Evolutionary conservation across 495 filamentous ascomycete genomes (phyloP).

Genomic region (Neurospora africana): DNA sequence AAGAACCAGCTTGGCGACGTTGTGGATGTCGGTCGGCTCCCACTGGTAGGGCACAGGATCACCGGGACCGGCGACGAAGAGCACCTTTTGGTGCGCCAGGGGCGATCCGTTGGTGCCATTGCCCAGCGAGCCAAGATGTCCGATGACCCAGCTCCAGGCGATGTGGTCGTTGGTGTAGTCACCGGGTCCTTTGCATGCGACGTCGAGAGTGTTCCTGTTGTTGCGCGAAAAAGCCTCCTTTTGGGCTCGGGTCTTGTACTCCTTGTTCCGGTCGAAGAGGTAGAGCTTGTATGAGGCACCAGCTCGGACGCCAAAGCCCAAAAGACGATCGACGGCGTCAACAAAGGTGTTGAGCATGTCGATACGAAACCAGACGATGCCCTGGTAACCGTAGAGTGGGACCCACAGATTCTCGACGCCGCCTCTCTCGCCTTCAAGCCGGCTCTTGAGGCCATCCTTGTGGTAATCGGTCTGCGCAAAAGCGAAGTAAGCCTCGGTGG

Average conservation of each 20-base stretch:
- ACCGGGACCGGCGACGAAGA: constrained; percentile 10
- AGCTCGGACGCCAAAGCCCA: constrained; percentile 14
- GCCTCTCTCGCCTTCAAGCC: neutral
- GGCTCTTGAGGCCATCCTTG: neutral
- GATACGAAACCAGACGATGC: constrained; percentile 16
- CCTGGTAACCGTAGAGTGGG: constrained; percentile 19
- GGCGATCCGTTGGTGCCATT: neutral
- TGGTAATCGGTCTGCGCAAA: neutral
- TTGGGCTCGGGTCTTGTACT: constrained; percentile 1
- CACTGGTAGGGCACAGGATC: constrained; percentile 12
- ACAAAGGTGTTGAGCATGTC: constrained; percentile 15
- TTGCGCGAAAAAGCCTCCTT: neutral
- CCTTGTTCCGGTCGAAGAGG: constrained; percentile 7
- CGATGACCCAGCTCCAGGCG: constrained; percentile 6
- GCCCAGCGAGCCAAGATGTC: neutral
- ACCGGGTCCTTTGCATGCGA: constrained; percentile 7
- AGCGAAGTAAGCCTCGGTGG: neutral
- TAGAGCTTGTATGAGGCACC: constrained; percentile 16
- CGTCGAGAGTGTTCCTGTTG: neutral
- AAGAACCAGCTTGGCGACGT: constrained; percentile 9
- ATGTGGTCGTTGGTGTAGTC: constrained; percentile 9
- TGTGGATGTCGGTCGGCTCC: constrained; percentile 6
- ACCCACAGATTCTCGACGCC: constrained; percentile 1
- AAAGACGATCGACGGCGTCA: constrained; percentile 22
- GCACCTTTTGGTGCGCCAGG: neutral